Evolutionary conservation across 352 stramenopile genomes (phyloP).

Genomic region (Pilasporangium apinafurcum): DNA sequence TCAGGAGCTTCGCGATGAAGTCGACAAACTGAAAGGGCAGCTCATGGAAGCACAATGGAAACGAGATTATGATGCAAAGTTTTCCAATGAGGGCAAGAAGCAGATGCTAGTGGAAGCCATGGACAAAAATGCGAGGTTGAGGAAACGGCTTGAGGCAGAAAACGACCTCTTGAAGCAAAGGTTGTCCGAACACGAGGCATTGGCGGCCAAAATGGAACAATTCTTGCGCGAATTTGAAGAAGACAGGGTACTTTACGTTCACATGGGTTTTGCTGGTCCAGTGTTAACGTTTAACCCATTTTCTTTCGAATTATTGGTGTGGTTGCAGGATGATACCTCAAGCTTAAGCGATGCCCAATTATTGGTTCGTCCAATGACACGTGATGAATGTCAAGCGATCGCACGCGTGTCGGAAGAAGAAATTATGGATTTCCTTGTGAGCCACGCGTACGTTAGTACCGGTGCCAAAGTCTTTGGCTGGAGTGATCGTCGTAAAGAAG

Average conservation of each 20-base stretch:
- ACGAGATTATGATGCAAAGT: too few relatives aligned
- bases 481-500: conserved; percentile 32
- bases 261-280: not conserved
- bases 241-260: not conserved
- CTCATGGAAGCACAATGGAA: conserved; percentile 19
- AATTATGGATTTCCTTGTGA: not conserved
- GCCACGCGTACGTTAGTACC: conserved; percentile 24
- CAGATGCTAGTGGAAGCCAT: too few relatives aligned
- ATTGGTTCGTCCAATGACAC: conserved; percentile 2
- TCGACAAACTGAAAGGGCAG: conserved; percentile 22
- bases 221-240: not conserved
- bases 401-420: not conserved
- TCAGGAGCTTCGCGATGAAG: conserved; percentile 22
- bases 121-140: too few relatives aligned
- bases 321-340: too few relatives aligned
- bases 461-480: conserved; percentile 46
- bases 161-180: conserved; percentile 41
- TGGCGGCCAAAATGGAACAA: conserved; percentile 17
- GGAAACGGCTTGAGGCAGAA: conserved; percentile 38
- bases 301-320: too few relatives aligned
- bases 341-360: too few relatives aligned
- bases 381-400: not conserved
- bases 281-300: too few relatives aligned
- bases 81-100: too few relatives aligned
- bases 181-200: conserved; percentile 27